These are phyloP conservation scores for Metahyphopichia silvanorum DNA, from an alignment of 805 yeast species.

Conservation along the genomic window DNA sequence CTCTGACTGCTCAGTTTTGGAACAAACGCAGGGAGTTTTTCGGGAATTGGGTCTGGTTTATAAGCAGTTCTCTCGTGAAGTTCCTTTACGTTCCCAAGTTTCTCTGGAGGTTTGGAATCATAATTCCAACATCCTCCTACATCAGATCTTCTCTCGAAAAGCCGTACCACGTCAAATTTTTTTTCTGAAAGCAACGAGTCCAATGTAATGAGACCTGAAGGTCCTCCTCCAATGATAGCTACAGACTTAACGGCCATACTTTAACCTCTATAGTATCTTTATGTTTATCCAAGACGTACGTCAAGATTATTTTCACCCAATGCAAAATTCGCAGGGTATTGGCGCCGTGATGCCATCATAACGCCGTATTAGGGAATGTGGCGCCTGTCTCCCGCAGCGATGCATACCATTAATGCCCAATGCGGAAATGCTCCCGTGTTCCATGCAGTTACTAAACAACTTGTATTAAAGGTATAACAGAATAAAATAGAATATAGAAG, in stretches of 20 bases:
- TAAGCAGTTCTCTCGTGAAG: constrained; percentile 9
- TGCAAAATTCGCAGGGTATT: too few species aligned
- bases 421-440: too few species aligned
- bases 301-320: too few species aligned
- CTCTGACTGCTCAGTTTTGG: constrained; percentile 13
- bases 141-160: constrained; percentile 38
- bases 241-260: constrained; percentile 19
- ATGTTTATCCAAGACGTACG: too few species aligned
- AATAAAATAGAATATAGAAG: too few species aligned
- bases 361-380: too few species aligned
- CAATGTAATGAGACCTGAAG: constrained; percentile 43
- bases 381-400: too few species aligned
- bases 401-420: too few species aligned
- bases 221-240: constrained; percentile 52
- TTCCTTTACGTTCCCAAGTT: constrained; percentile 9
- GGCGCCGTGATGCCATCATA: too few species aligned
- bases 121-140: constrained; percentile 46
- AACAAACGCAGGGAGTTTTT: constrained; percentile 11
- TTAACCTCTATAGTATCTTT: too few species aligned
- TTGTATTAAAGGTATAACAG: too few species aligned
- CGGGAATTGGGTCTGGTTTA: constrained; percentile 11
- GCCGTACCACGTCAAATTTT: constrained; percentile 25
- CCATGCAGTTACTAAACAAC: too few species aligned
- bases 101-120: constrained; percentile 22
- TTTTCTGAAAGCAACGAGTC: constrained; percentile 36